Evolutionary conservation across 768 basidiomycete species (phyloP).

Genomic region (Russula lepida): DNA sequence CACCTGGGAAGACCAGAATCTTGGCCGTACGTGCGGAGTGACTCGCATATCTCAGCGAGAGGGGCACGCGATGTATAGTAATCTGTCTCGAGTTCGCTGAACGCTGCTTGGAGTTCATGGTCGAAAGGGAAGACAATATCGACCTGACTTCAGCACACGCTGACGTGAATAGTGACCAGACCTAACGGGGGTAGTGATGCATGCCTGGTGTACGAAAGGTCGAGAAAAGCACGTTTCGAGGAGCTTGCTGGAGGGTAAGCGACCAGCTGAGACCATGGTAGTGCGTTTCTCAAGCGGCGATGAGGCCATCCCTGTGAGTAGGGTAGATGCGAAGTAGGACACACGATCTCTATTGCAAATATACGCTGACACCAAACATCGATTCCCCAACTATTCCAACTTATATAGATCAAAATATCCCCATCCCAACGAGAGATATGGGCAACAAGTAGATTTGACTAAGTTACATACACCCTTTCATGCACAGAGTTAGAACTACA

Average conservation of each 20-base stretch:
- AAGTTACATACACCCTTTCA: no score
- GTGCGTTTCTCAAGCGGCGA: slow-evolving; percentile 13
- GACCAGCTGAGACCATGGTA: slow-evolving; percentile 16
- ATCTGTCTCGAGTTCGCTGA: slow-evolving; percentile 35
- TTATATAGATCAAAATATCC: no score
- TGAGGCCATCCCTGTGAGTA: neutral
- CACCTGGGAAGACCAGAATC: slow-evolving; percentile 17
- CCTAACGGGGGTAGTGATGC: neutral
- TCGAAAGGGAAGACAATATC: slow-evolving; percentile 53
- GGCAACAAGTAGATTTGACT: no score
- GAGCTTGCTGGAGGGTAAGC: slow-evolving; percentile 13
- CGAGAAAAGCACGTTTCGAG: slow-evolving; percentile 3
- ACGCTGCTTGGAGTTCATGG: slow-evolving; percentile 30
- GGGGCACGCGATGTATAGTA: slow-evolving; percentile 40
- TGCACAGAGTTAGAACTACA: no score
- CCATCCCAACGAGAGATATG: no score
- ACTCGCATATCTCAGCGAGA: slow-evolving; percentile 37
- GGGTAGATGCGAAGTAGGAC: neutral
- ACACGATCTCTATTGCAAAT: neutral
- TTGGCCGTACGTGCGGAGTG: slow-evolving; percentile 27
- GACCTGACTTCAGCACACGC: slow-evolving; percentile 34
- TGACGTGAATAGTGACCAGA: neutral
- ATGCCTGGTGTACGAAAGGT: slow-evolving; percentile 21
- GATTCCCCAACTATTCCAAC: no score
- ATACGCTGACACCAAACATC: neutral